phyloP scores from a whole-genome alignment of 164 flowering plant genomes.

The Hamamelis virginiana region DNA sequence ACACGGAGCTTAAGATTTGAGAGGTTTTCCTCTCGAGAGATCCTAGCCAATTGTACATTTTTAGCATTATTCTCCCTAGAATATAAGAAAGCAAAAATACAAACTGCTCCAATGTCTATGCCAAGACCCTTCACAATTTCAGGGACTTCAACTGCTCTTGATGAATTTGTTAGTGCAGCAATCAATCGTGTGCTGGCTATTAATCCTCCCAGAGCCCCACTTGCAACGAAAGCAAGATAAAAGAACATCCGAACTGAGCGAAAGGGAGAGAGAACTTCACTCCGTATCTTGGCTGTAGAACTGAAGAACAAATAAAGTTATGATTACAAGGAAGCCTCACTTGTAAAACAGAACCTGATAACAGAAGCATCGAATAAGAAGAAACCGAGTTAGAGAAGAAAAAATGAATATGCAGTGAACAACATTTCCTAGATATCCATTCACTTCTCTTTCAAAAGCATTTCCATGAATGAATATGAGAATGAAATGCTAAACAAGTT shows the following conservation, averaged over 20 bases:
- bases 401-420: neutral
- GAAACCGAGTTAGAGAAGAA: conserved; percentile 5
- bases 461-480: neutral
- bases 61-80: conserved; percentile 65
- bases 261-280: conserved; percentile 95
- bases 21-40: conserved; percentile 84
- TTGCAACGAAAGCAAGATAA: conserved; percentile 88
- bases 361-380: neutral
- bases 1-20: conserved; percentile 86
- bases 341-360: conserved; percentile 18
- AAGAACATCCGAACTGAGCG: conserved; percentile 95
- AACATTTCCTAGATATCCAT: too few species aligned
- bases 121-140: conserved; percentile 67
- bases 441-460: neutral
- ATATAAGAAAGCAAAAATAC: conserved; percentile 74
- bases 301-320: conserved; percentile 45
- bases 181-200: conserved; percentile 72
- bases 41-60: conserved; percentile 77
- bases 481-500: neutral
- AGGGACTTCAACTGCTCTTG: conserved; percentile 49
- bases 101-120: conserved; percentile 79
- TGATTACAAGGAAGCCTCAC: conserved; percentile 17
- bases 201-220: conserved; percentile 76
- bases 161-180: conserved; percentile 59
- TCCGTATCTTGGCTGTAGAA: conserved; percentile 81